Evolutionary conservation across 148 eudicot genomes (phyloP).

Genomic region (Rhododendron griersonianum): DNA sequence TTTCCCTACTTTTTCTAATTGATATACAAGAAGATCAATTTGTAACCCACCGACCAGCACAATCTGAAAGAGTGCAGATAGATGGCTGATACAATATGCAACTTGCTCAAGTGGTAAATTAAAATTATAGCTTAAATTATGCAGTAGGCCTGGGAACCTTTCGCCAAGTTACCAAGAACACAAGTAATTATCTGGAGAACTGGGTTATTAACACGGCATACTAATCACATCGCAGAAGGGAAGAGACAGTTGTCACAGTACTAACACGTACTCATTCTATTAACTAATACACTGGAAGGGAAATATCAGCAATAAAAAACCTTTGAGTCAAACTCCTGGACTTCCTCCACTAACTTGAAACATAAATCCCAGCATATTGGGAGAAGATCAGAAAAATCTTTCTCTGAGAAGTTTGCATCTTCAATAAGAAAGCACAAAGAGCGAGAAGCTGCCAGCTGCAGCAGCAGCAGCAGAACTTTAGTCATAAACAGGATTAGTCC

Average conservation of each 20-base stretch:
- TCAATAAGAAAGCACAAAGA: constrained; percentile 85
- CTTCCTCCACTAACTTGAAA: constrained; percentile 85
- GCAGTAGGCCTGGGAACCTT: background rate
- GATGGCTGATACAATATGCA: background rate
- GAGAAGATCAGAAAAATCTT: constrained; percentile 79
- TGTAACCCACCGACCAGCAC: background rate
- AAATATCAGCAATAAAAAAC: constrained; percentile 28
- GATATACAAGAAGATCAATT: background rate
- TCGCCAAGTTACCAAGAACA: background rate
- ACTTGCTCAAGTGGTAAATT: background rate
- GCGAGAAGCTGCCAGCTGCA: constrained; percentile 84
- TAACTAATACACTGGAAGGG: background rate
- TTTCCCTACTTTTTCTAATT: background rate
- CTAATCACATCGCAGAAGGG: background rate
- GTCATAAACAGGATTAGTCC: background rate
- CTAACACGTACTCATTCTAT: background rate
- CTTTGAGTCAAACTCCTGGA: constrained; percentile 95
- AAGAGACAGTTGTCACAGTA: background rate
- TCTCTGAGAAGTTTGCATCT: constrained; percentile 86
- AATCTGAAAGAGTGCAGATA: background rate
- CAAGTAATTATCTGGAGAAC: constrained; percentile 2
- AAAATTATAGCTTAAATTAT: background rate
- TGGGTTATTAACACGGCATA: background rate
- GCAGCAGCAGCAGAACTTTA: constrained; percentile 15
- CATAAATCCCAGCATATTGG: constrained; percentile 89